Evolutionary conservation across 495 filamentous ascomycete species (phyloP), one percentile per base, ranked within the genome.

Genomic region (Neurospora sp.): DNA sequence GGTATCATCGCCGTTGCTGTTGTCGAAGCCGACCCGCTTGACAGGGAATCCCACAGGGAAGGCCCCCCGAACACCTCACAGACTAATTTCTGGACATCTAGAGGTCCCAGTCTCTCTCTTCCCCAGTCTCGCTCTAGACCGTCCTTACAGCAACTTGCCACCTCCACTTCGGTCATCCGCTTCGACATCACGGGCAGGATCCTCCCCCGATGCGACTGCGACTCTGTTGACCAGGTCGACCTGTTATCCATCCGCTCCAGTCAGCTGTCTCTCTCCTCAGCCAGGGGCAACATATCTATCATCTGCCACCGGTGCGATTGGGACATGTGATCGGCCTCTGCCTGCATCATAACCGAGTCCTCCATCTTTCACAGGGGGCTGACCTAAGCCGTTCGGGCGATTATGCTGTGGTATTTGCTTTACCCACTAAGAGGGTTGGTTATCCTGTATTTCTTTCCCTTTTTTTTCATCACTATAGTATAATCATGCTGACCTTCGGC

Each of bases 351-450:
- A 62, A 35, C 12, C 54, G 27, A 62, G 23, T 35, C 54, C 54
- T 62, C 54, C 54, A 35, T 62, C 54, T 62, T 35, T 18, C 3
- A 62, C 54, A 62, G 54, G 27, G 54, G 54, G 27, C 54, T 62
- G 12, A 35, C 23, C 54, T 62, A 62, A 71, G 69, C 40, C 48
- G 23, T 3, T 14, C 20, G 7, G 40, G 46, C 69, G 70, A 78
- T 40, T 66, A 88, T 88, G 86, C 81, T 88, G 78, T 88, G 89
- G 89, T 91, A 90, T 82, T 77, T 90, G 39, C 83, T 91, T 70
- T 91, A 89, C 82, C 88, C 88, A 74, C 83, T 90, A 23, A 83
- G 89, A 84, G 87, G 89, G 86, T 89, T 74, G 70, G 87, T 85
- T 35, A 70, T 59, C 59, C 75, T 73, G 72, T 72, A 76, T 72